Evolutionary conservation across 2,329 filamentous ascomycete species (phyloP).

Genomic region (Arthrobotrys sphaeroides): DNA sequence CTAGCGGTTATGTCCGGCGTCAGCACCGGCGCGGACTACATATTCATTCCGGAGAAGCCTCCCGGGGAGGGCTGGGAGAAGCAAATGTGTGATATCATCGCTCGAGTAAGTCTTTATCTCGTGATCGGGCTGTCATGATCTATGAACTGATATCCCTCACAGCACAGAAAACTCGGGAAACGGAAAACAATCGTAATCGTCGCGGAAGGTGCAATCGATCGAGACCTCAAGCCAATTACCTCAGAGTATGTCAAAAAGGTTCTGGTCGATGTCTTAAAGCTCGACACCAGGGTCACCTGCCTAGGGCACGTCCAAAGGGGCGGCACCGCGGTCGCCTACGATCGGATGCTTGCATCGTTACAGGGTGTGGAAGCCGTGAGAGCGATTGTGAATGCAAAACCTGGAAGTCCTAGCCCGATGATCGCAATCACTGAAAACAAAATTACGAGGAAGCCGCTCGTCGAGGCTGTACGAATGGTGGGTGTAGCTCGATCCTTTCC

Average conservation of each 20-base stretch:
- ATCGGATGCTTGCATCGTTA: conserved; percentile 89
- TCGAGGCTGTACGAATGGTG: conserved; percentile 77
- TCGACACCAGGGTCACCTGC: conserved; percentile 94
- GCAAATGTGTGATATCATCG: conserved; percentile 83
- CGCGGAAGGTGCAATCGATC: conserved; percentile 91
- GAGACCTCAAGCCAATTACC: conserved; percentile 82
- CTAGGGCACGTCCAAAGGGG: conserved; percentile 97
- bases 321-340: conserved; percentile 89
- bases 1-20: conserved; percentile 95
- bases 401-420: conserved; percentile 88
- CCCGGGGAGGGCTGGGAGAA: conserved; percentile 86
- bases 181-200: conserved; percentile 98
- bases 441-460: conserved; percentile 86
- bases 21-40: conserved; percentile 91
- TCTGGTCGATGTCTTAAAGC: conserved; percentile 77
- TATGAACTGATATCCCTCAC: conserved; percentile 57
- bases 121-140: conserved; percentile 54
- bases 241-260: conserved; percentile 85
- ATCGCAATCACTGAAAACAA: conserved; percentile 99
- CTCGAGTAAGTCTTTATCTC: conserved; percentile 66
- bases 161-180: conserved; percentile 90
- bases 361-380: conserved; percentile 95
- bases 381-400: conserved; percentile 86
- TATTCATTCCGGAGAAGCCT: conserved; percentile 96
- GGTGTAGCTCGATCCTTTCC: neutral